phyloP scores from a whole-genome alignment of 495 filamentous ascomycete species.

The Hyaloscypha finlandica region DNA sequence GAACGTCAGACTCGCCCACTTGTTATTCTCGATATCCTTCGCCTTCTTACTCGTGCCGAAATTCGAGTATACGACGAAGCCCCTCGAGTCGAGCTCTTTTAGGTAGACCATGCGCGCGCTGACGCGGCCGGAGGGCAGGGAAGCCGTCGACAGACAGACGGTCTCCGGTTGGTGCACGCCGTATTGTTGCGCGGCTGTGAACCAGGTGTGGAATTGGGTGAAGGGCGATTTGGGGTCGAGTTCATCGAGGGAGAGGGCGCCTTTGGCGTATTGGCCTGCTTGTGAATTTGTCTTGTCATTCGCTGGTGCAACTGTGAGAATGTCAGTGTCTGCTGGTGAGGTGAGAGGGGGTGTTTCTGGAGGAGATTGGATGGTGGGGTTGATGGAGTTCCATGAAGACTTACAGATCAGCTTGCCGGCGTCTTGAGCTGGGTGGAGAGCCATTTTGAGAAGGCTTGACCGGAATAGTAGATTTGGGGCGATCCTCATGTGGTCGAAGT shows the following conservation, averaged over 20 bases:
- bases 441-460: slow-evolving; percentile 40
- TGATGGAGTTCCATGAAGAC: slow-evolving; percentile 21
- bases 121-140: slow-evolving; percentile 81
- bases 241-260: slow-evolving; percentile 51
- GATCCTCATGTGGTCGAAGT: slow-evolving; percentile 21
- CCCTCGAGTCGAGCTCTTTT: slow-evolving; percentile 76
- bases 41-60: slow-evolving; percentile 78
- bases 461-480: slow-evolving; percentile 24
- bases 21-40: slow-evolving; percentile 64
- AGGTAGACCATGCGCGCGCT: slow-evolving; percentile 87
- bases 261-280: slow-evolving; percentile 64
- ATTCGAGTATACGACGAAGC: slow-evolving; percentile 93
- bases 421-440: slow-evolving; percentile 46
- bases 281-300: slow-evolving; percentile 41
- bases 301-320: slow-evolving; percentile 39
- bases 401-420: slow-evolving; percentile 53
- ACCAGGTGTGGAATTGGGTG: slow-evolving; percentile 87
- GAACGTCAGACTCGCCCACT: slow-evolving; percentile 71
- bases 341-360: slow-evolving; percentile 38
- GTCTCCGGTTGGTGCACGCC: slow-evolving; percentile 73
- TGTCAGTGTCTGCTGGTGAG: slow-evolving; percentile 37
- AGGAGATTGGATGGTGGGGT: background rate
- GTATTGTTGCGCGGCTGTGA: slow-evolving; percentile 63
- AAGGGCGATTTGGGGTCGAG: slow-evolving; percentile 60
- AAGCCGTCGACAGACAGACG: slow-evolving; percentile 78